Conservation (phyloP, 1,284 basidiomycete genomes). For the Mycosarcoma maydis region DNA sequence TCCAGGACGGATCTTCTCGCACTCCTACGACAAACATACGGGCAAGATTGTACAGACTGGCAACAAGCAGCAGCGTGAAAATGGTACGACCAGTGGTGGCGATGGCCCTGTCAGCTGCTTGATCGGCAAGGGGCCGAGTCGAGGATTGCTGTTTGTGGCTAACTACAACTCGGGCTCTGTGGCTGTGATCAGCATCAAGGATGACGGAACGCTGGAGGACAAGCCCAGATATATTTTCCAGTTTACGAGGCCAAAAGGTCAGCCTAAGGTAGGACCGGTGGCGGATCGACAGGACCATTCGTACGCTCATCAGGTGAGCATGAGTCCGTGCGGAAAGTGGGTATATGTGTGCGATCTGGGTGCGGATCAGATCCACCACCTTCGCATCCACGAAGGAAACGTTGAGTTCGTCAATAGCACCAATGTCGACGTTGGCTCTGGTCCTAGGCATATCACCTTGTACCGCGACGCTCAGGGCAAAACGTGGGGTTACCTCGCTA, state of each 20-base stretch:
- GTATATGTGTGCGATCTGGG: slow-evolving; percentile 58
- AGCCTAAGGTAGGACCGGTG: slow-evolving; percentile 45
- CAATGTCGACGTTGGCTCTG: slow-evolving; percentile 30
- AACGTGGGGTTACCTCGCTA: slow-evolving; percentile 46
- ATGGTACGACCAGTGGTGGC: slow-evolving; percentile 24
- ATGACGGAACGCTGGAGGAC: slow-evolving; percentile 13
- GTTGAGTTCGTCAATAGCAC: slow-evolving; percentile 22
- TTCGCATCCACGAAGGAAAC: slow-evolving; percentile 7
- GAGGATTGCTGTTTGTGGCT: slow-evolving; percentile 30
- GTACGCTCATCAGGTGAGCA: slow-evolving; percentile 55
- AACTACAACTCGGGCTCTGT: slow-evolving; percentile 47
- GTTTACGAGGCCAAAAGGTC: slow-evolving; percentile 18
- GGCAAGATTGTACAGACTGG: slow-evolving; percentile 15
- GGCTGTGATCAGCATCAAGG: slow-evolving; percentile 21
- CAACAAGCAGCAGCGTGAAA: neutral
- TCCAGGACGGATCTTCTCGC: slow-evolving; percentile 30
- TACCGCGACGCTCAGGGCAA: slow-evolving; percentile 7
- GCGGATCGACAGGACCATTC: slow-evolving; percentile 47
- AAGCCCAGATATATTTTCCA: slow-evolving; percentile 27
- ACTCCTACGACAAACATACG: slow-evolving; percentile 10
- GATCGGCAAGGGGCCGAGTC: slow-evolving; percentile 24
- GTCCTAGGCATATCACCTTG: slow-evolving; percentile 46
- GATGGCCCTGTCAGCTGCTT: slow-evolving; percentile 30
- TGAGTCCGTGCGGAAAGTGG: slow-evolving; percentile 35
- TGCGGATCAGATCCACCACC: slow-evolving; percentile 53